These are phyloP conservation scores for Meyerozyma elateridarum DNA, from an alignment of 1,139 yeast genomes.

Conservation along the genomic window DNA sequence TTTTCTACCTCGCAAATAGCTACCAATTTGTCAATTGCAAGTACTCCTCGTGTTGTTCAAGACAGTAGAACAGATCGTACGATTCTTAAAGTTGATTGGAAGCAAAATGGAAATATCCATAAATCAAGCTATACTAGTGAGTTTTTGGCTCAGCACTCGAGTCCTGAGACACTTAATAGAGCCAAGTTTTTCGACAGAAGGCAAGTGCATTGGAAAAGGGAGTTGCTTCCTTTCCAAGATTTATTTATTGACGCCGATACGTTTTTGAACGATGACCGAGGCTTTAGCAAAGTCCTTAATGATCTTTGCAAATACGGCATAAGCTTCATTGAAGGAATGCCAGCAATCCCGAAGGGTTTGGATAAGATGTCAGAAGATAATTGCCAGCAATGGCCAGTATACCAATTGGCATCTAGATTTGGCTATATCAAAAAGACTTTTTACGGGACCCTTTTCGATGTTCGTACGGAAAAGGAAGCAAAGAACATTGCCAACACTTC, in stretches of 20 bases:
- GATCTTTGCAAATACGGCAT: slow-evolving; percentile 58
- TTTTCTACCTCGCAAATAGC: slow-evolving; percentile 58
- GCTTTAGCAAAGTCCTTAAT: slow-evolving; percentile 36
- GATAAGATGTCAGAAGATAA: slow-evolving; percentile 24
- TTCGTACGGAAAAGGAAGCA: slow-evolving; percentile 53
- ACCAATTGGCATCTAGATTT: slow-evolving; percentile 50
- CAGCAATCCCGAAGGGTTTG: slow-evolving; percentile 25
- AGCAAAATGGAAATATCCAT: slow-evolving; percentile 34
- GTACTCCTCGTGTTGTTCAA: slow-evolving; percentile 23
- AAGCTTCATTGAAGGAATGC: slow-evolving; percentile 50
- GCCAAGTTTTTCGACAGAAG: slow-evolving; percentile 34
- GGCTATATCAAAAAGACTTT: slow-evolving; percentile 74
- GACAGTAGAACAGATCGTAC: slow-evolving; percentile 23
- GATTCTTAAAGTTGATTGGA: slow-evolving; percentile 49
- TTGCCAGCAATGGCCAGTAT: slow-evolving; percentile 35
- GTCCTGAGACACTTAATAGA: slow-evolving; percentile 25
- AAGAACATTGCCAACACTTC: slow-evolving; percentile 72
- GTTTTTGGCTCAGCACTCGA: slow-evolving; percentile 45
- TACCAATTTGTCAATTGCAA: slow-evolving; percentile 18
- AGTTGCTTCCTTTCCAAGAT: slow-evolving; percentile 12
- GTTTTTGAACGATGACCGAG: slow-evolving; percentile 31
- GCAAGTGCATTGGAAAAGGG: slow-evolving; percentile 38
- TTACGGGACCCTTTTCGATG: slow-evolving; percentile 73
- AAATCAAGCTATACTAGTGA: slow-evolving; percentile 39
- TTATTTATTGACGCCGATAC: slow-evolving; percentile 34